Base-by-base conservation (phyloP, 257 asterid species). In the Nicotiana sylvestris region DNA sequence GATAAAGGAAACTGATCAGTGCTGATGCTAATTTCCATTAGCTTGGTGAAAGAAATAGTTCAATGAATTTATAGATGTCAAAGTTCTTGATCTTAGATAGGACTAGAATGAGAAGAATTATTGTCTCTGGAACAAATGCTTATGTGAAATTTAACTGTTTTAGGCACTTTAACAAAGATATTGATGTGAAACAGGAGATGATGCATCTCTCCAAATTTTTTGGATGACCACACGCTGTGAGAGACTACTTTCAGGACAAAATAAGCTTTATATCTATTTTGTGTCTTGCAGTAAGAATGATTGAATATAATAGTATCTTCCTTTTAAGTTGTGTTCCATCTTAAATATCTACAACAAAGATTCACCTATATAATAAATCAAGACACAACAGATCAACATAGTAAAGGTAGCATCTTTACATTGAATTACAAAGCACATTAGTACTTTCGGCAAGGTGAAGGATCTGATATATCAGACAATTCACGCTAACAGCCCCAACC, bases 401-500 rank as follows among this genome's bases (percentile, higher is more conserved):
- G 61, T 74, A 46, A 49, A 46, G 61, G 79, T 27, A 46, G 60
- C 60, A 72, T 72, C 60, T 72, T 46, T 72, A 72, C 78, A 72
- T 43, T 39, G 77, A 69, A 69, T 69, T 70, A 70, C 35, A 70
- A 70, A 43, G 58, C 13, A 13, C 78, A 49, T 49, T 74, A 74
- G 79, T 25, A 74, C 62, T 46, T 46, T 74, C 27, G 15, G 62
- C 79, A 74, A 4, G 62, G 39, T 74, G 79, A 74, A 74, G 62
- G 61, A 49, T 49, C 79, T 49, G 79, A 74, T 13, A 46, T 25
- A 74, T 46, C 79, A 74, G 79, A 74, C 39, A 74, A 49, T 74
- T 74, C 79, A 74, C 27, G 39, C 62, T 25, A 74, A 74, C 62
- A 5, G 62, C 80, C 64, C 27, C 80, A 74, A 74, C 64, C 62